phyloP scores from a whole-genome alignment of 768 basidiomycete genomes.

The Saitozyma podzolica region DNA sequence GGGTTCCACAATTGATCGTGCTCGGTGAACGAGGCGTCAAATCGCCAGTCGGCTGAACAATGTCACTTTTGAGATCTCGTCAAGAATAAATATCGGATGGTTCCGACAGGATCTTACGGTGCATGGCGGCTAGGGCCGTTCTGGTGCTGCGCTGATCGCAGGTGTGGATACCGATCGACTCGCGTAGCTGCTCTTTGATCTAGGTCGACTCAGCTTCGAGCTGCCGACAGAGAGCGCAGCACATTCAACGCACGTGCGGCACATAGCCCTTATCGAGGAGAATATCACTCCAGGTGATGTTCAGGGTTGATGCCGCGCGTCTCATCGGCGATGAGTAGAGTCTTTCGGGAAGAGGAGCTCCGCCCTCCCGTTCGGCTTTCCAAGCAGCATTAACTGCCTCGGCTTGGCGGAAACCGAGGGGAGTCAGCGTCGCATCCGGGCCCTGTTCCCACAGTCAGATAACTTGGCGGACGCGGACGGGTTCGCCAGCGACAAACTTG shows the following conservation, averaged over 20 bases:
- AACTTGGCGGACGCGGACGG: not conserved
- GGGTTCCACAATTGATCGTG: constrained; percentile 37
- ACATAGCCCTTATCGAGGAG: not conserved
- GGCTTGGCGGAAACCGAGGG: constrained; percentile 30
- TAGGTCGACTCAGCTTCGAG: constrained; percentile 9
- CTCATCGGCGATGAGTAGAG: constrained; percentile 42
- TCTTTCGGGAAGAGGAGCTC: constrained; percentile 30
- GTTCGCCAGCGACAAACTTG: not conserved
- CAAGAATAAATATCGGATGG: too few relatives aligned
- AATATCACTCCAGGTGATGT: constrained; percentile 36
- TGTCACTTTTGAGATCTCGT: not conserved
- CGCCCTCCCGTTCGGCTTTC: constrained; percentile 18
- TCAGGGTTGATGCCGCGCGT: constrained; percentile 28
- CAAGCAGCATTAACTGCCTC: constrained; percentile 21
- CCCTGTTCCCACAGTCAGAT: not conserved
- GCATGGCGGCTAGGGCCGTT: constrained; percentile 16
- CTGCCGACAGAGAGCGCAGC: not conserved
- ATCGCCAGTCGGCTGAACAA: constrained; percentile 20
- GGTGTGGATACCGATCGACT: constrained; percentile 35
- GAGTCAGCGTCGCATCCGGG: constrained; percentile 40
- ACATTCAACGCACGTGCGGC: constrained; percentile 12
- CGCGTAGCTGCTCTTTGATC: constrained; percentile 32
- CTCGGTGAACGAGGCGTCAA: constrained; percentile 38
- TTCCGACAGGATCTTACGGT: constrained; percentile 13
- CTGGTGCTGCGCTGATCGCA: constrained; percentile 38